A percentile compares a stretch with the other conserved stretches of the same genome.
phyloP scores from a whole-genome alignment of 768 basidiomycete species.

The Suillus hirtellus region DNA sequence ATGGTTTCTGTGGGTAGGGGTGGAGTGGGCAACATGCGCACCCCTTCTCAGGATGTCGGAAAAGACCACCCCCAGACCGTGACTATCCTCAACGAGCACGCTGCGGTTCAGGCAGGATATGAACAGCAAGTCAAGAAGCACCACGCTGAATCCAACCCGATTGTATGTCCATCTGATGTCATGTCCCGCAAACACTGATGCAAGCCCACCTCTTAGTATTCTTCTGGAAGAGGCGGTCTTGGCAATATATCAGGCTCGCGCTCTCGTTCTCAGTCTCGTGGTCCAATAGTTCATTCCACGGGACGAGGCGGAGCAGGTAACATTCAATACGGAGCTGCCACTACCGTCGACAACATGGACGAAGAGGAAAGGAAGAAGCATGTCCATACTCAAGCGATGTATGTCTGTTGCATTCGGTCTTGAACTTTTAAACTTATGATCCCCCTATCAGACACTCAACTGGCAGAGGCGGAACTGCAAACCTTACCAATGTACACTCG shows the following conservation, averaged over 20 bases:
- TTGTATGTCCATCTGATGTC: conserved; percentile 34
- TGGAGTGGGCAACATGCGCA: conserved; percentile 83
- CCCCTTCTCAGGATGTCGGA: conserved; percentile 60
- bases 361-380: conserved; percentile 36
- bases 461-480: conserved; percentile 69
- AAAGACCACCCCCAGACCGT: conserved; percentile 24
- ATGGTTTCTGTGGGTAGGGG: conserved; percentile 68
- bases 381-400: conserved; percentile 41
- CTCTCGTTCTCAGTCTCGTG: conserved; percentile 44
- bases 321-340: conserved; percentile 36
- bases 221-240: conserved; percentile 62
- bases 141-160: conserved; percentile 29
- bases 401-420: conserved; percentile 22
- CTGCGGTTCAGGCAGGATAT: conserved; percentile 21
- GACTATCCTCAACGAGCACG: conserved; percentile 30
- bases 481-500: conserved; percentile 43
- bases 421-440: conserved; percentile 10
- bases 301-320: conserved; percentile 72
- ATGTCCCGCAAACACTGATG: not conserved
- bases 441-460: conserved; percentile 54
- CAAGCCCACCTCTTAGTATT: conserved; percentile 40
- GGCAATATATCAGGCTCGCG: conserved; percentile 61
- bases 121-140: conserved; percentile 27
- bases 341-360: conserved; percentile 29
- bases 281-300: conserved; percentile 44